Conservation (phyloP, 148 eudicot genomes). For the Beta vulgaris region DNA sequence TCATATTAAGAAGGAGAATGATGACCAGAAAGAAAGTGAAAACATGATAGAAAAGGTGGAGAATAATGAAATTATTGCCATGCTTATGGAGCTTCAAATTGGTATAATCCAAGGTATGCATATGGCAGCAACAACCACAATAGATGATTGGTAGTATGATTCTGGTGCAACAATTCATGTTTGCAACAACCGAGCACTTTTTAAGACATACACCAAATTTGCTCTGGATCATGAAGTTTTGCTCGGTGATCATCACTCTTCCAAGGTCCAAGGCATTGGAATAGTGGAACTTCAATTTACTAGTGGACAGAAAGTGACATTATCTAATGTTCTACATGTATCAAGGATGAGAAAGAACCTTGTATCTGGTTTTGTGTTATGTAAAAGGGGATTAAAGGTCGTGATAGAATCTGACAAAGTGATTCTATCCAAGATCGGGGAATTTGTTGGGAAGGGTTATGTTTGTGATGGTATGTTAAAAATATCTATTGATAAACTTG, state of each 20-base stretch:
- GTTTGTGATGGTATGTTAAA: conserved; percentile 17
- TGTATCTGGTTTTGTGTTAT: conserved; percentile 11
- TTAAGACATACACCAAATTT: neutral
- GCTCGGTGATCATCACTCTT: neutral
- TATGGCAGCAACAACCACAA: neutral
- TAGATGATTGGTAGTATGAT: conserved; percentile 14
- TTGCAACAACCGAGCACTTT: conserved; percentile 1
- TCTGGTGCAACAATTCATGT: conserved; percentile 7
- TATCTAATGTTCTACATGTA: conserved; percentile 19
- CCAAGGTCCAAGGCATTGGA: conserved; percentile 8
- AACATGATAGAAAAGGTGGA: neutral
- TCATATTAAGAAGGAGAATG: neutral
- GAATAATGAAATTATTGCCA: neutral
- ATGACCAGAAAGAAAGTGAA: neutral
- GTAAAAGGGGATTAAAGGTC: conserved; percentile 18
- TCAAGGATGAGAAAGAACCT: neutral
- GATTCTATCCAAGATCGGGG: neutral
- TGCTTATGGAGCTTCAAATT: conserved; percentile 12
- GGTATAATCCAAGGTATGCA: conserved; percentile 6
- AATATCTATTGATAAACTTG: neutral
- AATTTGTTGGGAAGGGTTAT: conserved; percentile 8
- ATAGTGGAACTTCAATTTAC: conserved; percentile 6
- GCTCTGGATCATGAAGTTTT: neutral
- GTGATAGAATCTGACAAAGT: conserved; percentile 20
- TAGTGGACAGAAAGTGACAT: neutral